Percentiles rank a stretch among this genome's conserved stretches.
phyloP scores from a whole-genome alignment of 2,329 filamentous ascomycete genomes.

The Chalaropsis thielavioides region DNA sequence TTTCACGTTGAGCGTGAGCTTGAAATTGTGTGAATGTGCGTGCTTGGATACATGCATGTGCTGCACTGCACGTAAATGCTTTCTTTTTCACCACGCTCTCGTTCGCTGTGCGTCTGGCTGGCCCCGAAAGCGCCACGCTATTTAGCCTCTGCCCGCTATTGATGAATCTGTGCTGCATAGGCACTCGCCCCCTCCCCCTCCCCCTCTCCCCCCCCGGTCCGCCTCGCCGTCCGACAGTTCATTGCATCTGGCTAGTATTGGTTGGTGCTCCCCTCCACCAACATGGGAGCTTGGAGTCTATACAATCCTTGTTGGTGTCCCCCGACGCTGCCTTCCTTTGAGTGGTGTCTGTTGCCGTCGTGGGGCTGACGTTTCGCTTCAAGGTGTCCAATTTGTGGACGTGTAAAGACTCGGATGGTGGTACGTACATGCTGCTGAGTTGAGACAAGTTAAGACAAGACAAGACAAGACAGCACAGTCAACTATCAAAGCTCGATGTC shows the following conservation, averaged over 20 bases:
- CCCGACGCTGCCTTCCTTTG: background rate
- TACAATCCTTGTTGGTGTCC: background rate
- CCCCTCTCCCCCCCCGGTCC: background rate
- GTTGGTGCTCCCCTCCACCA: background rate
- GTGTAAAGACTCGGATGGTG: background rate
- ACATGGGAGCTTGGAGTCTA: background rate
- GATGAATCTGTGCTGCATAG: background rate
- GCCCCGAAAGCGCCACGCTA: background rate
- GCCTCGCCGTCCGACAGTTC: background rate
- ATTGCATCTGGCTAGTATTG: background rate
- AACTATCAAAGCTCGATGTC: background rate
- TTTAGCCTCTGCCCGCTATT: background rate
- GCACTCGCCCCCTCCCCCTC: background rate
- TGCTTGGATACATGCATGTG: background rate
- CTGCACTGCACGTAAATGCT: background rate
- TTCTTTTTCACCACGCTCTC: background rate
- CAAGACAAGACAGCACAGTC: background rate
- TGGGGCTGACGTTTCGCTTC: slow-evolving; percentile 1
- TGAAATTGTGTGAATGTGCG: background rate
- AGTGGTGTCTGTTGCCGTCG: background rate
- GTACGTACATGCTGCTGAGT: background rate
- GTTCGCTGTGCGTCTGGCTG: background rate
- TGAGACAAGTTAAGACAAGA: background rate
- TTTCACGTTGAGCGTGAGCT: background rate
- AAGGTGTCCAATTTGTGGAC: background rate